Conservation (phyloP, 352 stramenopile genomes). For the Globisporangium lucens region DNA sequence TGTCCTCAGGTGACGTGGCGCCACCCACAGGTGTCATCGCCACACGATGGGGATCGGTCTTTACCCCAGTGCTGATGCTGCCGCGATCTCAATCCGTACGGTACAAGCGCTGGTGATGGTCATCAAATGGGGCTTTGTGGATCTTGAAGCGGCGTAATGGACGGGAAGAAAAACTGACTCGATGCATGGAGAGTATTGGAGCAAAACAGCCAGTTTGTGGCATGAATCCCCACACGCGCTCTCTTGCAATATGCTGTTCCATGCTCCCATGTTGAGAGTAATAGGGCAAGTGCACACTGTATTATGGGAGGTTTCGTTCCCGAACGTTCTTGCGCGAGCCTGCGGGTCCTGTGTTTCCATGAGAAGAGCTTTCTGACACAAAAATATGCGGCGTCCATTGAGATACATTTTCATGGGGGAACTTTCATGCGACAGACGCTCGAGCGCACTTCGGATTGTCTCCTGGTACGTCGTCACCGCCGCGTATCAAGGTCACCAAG, state of each 20-base stretch:
- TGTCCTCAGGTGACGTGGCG: not conserved
- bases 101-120: not conserved
- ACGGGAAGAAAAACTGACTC: no score
- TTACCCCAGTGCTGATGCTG: not conserved
- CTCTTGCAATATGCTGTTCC: not conserved
- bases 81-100: not conserved
- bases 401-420: not conserved
- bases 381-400: not conserved
- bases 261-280: no score
- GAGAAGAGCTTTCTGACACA: not conserved
- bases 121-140: not conserved
- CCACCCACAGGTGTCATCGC: not conserved
- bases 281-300: no score
- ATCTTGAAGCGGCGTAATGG: not conserved
- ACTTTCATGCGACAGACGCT: not conserved
- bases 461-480: not conserved
- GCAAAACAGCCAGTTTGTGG: no score
- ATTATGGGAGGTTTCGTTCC: no score
- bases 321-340: not conserved
- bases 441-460: not conserved
- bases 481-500: not conserved
- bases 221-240: no score
- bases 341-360: not conserved
- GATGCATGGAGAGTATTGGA: no score
- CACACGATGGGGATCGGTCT: not conserved